These are phyloP conservation scores for Cymbopogon flexuosus DNA, from an alignment of 202 grass and related monocot species.

Conservation along the genomic window DNA sequence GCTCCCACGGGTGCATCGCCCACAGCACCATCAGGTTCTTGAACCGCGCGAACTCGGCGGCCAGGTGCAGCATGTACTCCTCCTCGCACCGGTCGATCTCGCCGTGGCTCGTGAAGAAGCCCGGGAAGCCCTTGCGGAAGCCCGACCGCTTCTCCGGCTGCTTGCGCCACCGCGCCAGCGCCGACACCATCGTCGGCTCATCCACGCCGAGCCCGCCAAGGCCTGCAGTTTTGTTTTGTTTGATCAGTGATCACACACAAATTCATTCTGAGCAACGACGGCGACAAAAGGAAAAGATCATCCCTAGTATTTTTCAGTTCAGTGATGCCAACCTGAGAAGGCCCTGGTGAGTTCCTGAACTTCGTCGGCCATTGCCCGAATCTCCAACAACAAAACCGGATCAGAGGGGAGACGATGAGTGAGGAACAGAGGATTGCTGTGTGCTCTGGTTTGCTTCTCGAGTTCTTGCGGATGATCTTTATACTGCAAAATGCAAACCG, in stretches of 20 bases:
- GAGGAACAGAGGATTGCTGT: background rate
- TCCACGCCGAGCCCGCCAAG: constrained; percentile 72
- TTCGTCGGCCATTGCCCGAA: constrained; percentile 45
- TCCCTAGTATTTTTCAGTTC: background rate
- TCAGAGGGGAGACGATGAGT: background rate
- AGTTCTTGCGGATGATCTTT: constrained; percentile 29
- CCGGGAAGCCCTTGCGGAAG: constrained; percentile 59
- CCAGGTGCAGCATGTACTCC: constrained; percentile 50
- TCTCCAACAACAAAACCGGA: background rate
- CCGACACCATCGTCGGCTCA: constrained; percentile 56
- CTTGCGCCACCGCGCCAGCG: constrained; percentile 57
- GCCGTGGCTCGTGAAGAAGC: constrained; percentile 44
- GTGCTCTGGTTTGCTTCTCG: background rate
- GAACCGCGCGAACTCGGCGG: constrained; percentile 78
- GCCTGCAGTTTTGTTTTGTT: constrained; percentile 29
- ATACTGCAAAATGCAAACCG: constrained; percentile 18
- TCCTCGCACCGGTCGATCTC: constrained; percentile 69
- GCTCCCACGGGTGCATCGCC: constrained; percentile 95
- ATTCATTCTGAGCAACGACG: background rate
- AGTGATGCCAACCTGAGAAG: constrained; percentile 63
- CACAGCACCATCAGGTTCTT: constrained; percentile 83
- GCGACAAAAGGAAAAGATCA: background rate
- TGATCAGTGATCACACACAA: background rate
- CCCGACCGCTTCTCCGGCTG: constrained; percentile 63
- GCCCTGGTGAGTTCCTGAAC: constrained; percentile 64